These are phyloP conservation scores for Penicillium bovifimosum DNA, from an alignment of 495 filamentous ascomycete species.

Conservation along the genomic window DNA sequence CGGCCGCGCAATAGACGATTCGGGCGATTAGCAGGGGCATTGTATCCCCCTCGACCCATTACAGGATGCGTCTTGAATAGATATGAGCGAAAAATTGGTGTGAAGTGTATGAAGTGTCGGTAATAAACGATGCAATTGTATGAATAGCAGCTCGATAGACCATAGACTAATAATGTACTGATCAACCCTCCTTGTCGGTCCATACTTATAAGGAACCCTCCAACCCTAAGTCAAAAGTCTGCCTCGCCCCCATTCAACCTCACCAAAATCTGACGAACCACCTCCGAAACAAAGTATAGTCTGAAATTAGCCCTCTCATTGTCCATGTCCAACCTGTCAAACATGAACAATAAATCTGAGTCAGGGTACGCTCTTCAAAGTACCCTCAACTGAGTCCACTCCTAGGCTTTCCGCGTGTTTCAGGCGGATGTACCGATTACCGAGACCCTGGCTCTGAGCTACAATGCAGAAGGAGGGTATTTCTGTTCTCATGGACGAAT, in stretches of 20 bases:
- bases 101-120: too few relatives aligned
- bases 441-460: background rate
- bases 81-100: background rate
- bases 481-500: background rate
- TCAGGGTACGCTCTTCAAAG: background rate
- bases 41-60: slow-evolving; percentile 55
- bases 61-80: background rate
- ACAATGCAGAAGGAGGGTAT: background rate
- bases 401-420: background rate
- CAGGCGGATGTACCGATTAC: background rate
- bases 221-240: slow-evolving; percentile 2
- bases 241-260: slow-evolving; percentile 10
- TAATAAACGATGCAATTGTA: background rate
- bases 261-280: slow-evolving; percentile 10
- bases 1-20: background rate
- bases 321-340: background rate
- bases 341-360: slow-evolving; percentile 1
- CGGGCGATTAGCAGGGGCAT: slow-evolving; percentile 23
- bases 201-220: slow-evolving; percentile 4
- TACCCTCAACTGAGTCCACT: background rate
- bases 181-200: background rate
- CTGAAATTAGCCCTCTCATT: background rate
- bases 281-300: background rate
- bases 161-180: background rate
- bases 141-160: background rate